phyloP scores from a whole-genome alignment of 345 rosid genomes.

The Clausena lansium region DNA sequence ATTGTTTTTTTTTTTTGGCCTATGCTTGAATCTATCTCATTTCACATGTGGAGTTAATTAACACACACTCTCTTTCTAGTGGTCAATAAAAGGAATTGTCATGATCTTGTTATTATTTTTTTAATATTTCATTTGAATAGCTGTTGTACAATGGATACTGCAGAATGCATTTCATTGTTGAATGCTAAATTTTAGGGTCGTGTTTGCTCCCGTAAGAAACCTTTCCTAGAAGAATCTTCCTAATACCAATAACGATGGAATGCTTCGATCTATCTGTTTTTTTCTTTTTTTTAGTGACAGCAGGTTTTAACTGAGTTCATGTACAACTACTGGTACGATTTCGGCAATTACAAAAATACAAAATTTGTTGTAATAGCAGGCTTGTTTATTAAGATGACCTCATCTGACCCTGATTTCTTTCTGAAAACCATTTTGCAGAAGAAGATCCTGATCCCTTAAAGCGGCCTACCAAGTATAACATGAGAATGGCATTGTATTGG shows the following conservation, averaged over 20 bases:
- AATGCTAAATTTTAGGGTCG: not conserved
- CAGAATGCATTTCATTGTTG: not conserved
- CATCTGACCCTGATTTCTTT: not conserved
- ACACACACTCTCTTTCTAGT: not conserved
- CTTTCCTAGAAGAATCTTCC: not conserved
- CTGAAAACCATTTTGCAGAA: slow-evolving; percentile 46
- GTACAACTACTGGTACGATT: not conserved
- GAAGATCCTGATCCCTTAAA: slow-evolving; percentile 60
- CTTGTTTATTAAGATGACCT: not conserved
- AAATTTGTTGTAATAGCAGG: not conserved
- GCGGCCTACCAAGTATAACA: slow-evolving; percentile 68
- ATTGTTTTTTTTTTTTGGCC: too few relatives aligned
- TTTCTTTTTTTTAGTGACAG: not conserved
- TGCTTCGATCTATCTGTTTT: not conserved
- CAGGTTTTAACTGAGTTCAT: slow-evolving; percentile 2
- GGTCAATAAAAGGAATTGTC: not conserved
- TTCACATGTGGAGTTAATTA: not conserved
- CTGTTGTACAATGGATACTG: not conserved
- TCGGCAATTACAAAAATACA: not conserved
- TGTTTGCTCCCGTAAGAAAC: not conserved
- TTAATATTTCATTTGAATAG: too few relatives aligned
- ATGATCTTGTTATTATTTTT: too few relatives aligned
- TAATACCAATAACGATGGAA: not conserved
- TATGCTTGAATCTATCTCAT: not conserved
- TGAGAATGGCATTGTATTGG: slow-evolving; percentile 77